phyloP scores from a whole-genome alignment of 805 yeast species.

The Diddensiella caesifluorescens region DNA sequence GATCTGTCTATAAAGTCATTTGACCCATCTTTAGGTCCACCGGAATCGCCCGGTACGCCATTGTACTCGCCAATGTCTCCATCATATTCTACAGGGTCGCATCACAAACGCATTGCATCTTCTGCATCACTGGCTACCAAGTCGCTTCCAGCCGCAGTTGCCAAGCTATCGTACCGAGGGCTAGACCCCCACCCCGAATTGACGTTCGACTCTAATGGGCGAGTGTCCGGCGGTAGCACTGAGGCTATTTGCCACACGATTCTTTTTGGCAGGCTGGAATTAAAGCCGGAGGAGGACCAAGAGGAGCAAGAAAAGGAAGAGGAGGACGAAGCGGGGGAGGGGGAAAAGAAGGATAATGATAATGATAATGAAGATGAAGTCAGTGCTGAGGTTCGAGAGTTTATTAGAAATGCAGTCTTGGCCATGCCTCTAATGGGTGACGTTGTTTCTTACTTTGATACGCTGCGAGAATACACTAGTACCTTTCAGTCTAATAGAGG shows the following conservation, averaged over 20 bases:
- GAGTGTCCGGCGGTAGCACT: slow-evolving; percentile 48
- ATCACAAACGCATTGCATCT: slow-evolving; percentile 15
- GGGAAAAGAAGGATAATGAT: slow-evolving; percentile 34
- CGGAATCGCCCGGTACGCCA: slow-evolving; percentile 7
- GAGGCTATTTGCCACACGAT: slow-evolving; percentile 77
- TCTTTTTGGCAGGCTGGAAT: slow-evolving; percentile 40
- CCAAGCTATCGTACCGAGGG: slow-evolving; percentile 17
- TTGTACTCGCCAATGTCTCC: slow-evolving; percentile 4
- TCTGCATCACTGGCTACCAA: background rate
- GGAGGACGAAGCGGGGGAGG: background rate
- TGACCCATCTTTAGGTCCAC: slow-evolving; percentile 21
- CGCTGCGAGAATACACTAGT: slow-evolving; percentile 40
- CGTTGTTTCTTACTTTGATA: slow-evolving; percentile 39
- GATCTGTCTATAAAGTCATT: slow-evolving; percentile 40
- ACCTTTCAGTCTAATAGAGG: slow-evolving; percentile 4
- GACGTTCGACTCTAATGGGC: slow-evolving; percentile 44
- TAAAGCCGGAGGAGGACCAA: no score
- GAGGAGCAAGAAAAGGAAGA: slow-evolving; percentile 34
- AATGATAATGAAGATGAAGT: slow-evolving; percentile 21
- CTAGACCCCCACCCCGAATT: slow-evolving; percentile 56
- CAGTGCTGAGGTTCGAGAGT: slow-evolving; percentile 6
- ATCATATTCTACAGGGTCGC: slow-evolving; percentile 1
- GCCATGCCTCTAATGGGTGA: slow-evolving; percentile 54
- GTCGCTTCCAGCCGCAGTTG: background rate
- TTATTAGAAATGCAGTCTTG: slow-evolving; percentile 41